Conservation (phyloP, 1,284 basidiomycete genomes). For the Tremellales sp. region DNA sequence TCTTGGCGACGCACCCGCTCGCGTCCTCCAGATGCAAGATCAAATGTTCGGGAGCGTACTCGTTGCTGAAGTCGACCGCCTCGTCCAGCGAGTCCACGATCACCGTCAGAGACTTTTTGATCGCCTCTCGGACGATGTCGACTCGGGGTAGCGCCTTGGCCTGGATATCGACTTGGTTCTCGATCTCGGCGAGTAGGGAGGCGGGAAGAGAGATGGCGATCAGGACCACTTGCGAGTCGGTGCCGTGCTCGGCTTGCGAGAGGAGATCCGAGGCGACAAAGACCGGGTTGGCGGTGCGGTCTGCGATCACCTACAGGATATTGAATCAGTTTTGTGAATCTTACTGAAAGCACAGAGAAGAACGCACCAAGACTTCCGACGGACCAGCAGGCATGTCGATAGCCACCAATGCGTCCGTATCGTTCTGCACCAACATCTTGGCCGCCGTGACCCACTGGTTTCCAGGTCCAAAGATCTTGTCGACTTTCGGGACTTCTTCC, state of each 20-base stretch:
- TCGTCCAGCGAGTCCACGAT: conserved; percentile 64
- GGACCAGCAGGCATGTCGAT: conserved; percentile 99
- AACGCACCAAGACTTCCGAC: conserved; percentile 85
- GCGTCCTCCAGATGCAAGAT: conserved; percentile 82
- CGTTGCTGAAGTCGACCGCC: conserved; percentile 86
- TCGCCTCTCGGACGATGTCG: conserved; percentile 84
- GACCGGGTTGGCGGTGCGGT: conserved; percentile 74
- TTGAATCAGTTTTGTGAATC: neutral
- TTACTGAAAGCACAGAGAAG: neutral
- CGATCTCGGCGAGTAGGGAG: conserved; percentile 66
- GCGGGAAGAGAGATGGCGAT: conserved; percentile 70
- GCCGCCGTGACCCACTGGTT: conserved; percentile 99
- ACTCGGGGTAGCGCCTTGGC: conserved; percentile 82
- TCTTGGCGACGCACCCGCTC: conserved; percentile 58
- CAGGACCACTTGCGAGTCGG: conserved; percentile 96
- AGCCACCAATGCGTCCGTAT: conserved; percentile 91
- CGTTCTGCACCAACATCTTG: conserved; percentile 98
- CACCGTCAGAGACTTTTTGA: conserved; percentile 88
- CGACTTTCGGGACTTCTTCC: conserved; percentile 92
- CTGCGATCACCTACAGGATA: conserved; percentile 73
- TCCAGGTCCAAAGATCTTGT: conserved; percentile 98
- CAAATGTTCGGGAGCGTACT: conserved; percentile 95
- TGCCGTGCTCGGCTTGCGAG: conserved; percentile 96
- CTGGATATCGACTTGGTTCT: conserved; percentile 81
- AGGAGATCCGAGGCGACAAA: conserved; percentile 96